Conservation (phyloP, 768 basidiomycete species). For the Suillus hirtellus region DNA sequence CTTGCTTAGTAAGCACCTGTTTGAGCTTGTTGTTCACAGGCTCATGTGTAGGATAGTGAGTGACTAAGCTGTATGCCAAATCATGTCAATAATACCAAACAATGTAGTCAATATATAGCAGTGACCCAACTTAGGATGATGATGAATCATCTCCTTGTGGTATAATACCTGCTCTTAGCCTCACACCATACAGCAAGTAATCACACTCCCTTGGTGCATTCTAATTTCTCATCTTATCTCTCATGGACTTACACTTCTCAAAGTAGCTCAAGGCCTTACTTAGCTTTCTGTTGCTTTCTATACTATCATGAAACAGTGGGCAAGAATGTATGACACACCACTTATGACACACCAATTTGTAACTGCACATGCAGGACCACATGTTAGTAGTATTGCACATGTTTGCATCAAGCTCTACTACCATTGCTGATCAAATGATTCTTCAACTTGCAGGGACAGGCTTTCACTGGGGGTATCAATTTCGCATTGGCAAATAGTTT, state of each 20-base stretch:
- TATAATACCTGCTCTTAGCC: neutral
- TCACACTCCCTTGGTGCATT: neutral
- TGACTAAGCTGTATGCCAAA: conserved; percentile 1
- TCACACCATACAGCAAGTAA: neutral
- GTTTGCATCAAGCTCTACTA: neutral
- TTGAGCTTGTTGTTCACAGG: no score
- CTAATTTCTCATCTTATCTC: neutral
- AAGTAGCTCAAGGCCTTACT: no score
- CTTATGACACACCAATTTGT: neutral
- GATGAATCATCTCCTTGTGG: neutral
- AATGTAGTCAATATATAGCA: neutral
- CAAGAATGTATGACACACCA: neutral
- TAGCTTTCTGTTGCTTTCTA: conserved; percentile 1
- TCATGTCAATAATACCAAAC: conserved; percentile 4
- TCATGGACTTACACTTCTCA: neutral
- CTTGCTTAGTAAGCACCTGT: no score
- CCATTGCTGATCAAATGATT: neutral
- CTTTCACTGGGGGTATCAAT: neutral
- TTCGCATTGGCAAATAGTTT: neutral
- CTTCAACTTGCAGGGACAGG: neutral
- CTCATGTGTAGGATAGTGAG: neutral
- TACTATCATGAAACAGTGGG: neutral
- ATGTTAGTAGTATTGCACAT: neutral
- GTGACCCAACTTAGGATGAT: neutral
- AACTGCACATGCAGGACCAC: neutral